Conservation (phyloP, 352 stramenopile genomes). For the Globisporangium polare region DNA sequence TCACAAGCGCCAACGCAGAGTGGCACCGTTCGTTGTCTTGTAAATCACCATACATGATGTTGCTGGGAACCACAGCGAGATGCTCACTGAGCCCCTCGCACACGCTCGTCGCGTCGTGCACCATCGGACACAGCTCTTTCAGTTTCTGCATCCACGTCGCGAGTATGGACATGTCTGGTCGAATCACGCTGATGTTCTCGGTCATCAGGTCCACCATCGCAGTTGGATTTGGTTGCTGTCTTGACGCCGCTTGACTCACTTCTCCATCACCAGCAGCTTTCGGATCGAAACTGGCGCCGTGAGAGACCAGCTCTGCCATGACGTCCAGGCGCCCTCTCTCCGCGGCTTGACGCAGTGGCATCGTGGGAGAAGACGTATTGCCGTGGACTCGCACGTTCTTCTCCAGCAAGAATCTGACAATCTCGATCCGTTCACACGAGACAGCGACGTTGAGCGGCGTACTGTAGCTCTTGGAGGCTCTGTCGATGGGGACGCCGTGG, state of each 20-base stretch:
- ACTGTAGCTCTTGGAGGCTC: not conserved
- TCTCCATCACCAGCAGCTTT: not conserved
- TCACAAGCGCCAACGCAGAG: not conserved
- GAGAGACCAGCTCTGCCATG: not conserved
- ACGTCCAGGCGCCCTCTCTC: not conserved
- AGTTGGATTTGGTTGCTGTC: not conserved
- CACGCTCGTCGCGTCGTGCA: not conserved
- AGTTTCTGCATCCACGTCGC: not conserved
- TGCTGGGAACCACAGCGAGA: not conserved
- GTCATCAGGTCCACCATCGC: not conserved
- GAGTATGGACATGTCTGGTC: not conserved
- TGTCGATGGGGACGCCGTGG: not conserved
- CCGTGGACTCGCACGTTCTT: not conserved
- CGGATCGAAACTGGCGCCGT: not conserved
- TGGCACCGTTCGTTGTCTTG: not conserved
- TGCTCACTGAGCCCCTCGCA: not conserved
- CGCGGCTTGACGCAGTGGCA: not conserved
- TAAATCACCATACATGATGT: not conserved
- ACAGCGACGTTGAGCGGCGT: not conserved
- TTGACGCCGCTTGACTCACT: not conserved
- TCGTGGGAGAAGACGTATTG: no score
- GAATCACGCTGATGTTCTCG: not conserved
- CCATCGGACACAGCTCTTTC: not conserved
- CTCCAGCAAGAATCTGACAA: not conserved
- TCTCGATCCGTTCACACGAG: not conserved